Conservation (phyloP, 2,329 filamentous ascomycete species). For the Torrubiella hemipterigena region DNA sequence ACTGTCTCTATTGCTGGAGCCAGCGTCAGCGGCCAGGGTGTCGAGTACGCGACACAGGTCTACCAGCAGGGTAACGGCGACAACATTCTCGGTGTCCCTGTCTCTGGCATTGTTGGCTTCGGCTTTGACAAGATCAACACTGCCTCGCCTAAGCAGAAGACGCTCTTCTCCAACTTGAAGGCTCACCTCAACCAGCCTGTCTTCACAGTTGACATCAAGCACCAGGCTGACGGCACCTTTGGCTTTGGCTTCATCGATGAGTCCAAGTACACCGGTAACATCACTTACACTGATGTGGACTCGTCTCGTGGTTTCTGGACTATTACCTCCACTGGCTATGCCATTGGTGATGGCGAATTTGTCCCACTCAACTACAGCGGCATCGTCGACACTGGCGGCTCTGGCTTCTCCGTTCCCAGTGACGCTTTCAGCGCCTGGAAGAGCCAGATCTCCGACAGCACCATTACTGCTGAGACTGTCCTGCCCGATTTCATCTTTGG, state of each 20-base stretch:
- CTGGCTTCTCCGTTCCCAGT: conserved; percentile 46
- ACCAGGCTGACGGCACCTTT: conserved; percentile 47
- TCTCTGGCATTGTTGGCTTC: conserved; percentile 11
- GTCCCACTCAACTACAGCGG: conserved; percentile 27
- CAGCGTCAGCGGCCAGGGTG: conserved; percentile 25
- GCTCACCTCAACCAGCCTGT: conserved; percentile 21
- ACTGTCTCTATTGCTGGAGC: conserved; percentile 29
- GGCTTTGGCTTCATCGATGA: conserved; percentile 62
- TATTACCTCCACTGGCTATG: conserved; percentile 12
- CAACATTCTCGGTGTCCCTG: conserved; percentile 27
- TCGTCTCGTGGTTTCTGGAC: conserved; percentile 53
- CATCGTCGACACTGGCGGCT: conserved; percentile 49
- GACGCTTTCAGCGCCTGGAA: conserved; percentile 38
- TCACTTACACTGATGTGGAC: conserved; percentile 52
- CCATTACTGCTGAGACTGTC: conserved; percentile 29
- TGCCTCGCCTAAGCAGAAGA: conserved; percentile 27
- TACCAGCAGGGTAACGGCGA: conserved; percentile 28
- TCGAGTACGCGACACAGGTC: conserved; percentile 29
- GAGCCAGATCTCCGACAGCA: conserved; percentile 23
- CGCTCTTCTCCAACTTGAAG: conserved; percentile 25
- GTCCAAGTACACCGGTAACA: conserved; percentile 47
- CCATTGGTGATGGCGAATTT: conserved; percentile 9
- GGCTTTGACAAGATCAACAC: conserved; percentile 30
- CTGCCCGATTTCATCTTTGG: conserved; percentile 40
- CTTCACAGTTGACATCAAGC: conserved; percentile 58